Evolutionary conservation across 2,329 filamentous ascomycete genomes (phyloP), one percentile per base, ranked within the genome.

Genomic region (Scedosporium aurantiacum): DNA sequence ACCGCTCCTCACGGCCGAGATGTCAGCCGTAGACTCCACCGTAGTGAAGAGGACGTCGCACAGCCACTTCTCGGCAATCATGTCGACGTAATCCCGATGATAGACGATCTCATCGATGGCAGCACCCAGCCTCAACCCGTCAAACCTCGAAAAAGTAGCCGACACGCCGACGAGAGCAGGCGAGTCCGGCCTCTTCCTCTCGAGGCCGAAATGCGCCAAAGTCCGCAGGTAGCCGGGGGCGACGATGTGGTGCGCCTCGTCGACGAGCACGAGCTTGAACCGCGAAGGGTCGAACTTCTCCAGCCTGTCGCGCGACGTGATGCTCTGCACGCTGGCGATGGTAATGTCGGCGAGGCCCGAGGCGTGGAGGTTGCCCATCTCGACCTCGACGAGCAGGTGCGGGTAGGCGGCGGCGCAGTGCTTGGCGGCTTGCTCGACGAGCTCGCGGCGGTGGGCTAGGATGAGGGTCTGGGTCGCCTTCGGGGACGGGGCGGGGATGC

Each of bases 181-280:
- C 0, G 70, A 73, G 56, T 70, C 73, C 5, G 61, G 47, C 62
- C 66, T 72, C 65, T 75, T 78, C 58, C 75, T 67, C 61, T 83
- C 74, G 18, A 96, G 80, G 0, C 86, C 84, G 71, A 99, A 96
- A 72, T 97, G 85, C n/a, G 81, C 77, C 57, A 99, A 77, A 0
- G 86, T 81, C 50, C 82, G 80, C 64, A 95, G 79, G 69, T 97
- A 97, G 6, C 86, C 85, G 1, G 84, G 80, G 0, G 94, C 89
- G 54, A 97, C 92, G 60, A 97, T 96, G 73, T 99, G 94, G 71
- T 99, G 94, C 4, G 93, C 94, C 74, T 99, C 94, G 66, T 99
- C 94, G 3, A 99, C 93, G 2, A 99, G 80, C 0, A 99, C 77
- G 0, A 99, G 83, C 74, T 99, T 99, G 78, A 93, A 97, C 6